Evolutionary conservation across 2,329 filamentous ascomycete species (phyloP), one percentile per base, ranked within the genome.

Genomic region (Cladorrhinum sp.): DNA sequence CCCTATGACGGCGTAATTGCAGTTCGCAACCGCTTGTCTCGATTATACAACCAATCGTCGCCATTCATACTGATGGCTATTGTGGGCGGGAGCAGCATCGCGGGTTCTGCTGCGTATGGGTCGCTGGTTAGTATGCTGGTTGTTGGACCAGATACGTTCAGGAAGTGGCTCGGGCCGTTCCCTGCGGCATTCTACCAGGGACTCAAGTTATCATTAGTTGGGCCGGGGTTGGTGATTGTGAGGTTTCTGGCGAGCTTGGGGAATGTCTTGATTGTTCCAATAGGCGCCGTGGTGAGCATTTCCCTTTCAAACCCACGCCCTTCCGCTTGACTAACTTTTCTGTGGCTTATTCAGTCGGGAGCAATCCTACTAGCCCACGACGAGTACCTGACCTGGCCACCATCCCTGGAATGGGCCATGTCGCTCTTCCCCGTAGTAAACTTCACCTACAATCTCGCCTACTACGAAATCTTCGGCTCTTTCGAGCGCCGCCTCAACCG

Each of bases 1-100:
- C 90, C 90, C 13, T 85, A 82, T 69, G 92, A 93, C 70, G 78
- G 85, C 22, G 75, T 95, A 22, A 85, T 98, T 25, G 84, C 88
- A 57, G 69, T 87, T 0, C 83, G 87, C 62, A 84, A 89, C 55
- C 73, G 77, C 16, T 64, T 90, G 9, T 82, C 88, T 67, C 76
- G 78, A 38, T 71, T 71, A 76, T 73, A 86, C 79, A 71, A 84
- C 76, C 64, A 81, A 73, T 71, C 77, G 51, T 81, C 83, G 32
- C 78, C 91, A 10, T 79, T 89, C 22, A 73, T 93, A 3, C 84
- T 95, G 4, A 80, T 87, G 2, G 82, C 86, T 50, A 81, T 89
- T 16, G 71, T 85, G 20, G 74, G 80, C 22, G 74, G 79, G 10
- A 81, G 82, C 41, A 78, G 80, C 1, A 70, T 82, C 50, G 76